Conservation (phyloP, 2,329 filamentous ascomycete genomes). For the Fusarium buharicum region DNA sequence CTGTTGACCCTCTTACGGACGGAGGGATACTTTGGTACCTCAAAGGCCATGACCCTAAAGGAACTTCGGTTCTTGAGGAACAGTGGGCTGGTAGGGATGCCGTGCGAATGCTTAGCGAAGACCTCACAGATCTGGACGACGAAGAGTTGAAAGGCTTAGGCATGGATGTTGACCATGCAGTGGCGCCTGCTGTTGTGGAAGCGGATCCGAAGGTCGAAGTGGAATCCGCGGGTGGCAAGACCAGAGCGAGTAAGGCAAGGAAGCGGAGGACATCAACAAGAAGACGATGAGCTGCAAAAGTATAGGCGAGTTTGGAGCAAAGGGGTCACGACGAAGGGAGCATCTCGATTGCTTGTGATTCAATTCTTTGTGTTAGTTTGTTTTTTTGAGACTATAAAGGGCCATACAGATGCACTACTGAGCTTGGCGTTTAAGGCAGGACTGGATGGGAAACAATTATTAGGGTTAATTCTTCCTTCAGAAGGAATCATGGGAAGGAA, state of each 20-base stretch:
- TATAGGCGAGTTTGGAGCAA: constrained; percentile 2
- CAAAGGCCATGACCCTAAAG: constrained; percentile 78
- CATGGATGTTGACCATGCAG: constrained; percentile 61
- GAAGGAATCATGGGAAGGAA: constrained; percentile 31
- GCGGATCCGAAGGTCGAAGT: constrained; percentile 39
- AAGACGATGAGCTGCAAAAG: constrained; percentile 44
- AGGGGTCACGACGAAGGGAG: constrained; percentile 24
- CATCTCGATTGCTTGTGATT: constrained; percentile 19
- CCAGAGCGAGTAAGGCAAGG: constrained; percentile 46
- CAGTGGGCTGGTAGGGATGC: constrained; percentile 73
- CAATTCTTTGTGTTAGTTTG: constrained; percentile 14
- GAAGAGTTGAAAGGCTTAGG: constrained; percentile 81
- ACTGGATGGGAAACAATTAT: constrained; percentile 16
- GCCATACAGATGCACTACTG: constrained; percentile 35
- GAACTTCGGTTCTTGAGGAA: constrained; percentile 82
- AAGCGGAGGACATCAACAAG: constrained; percentile 52
- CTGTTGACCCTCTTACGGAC: constrained; percentile 66
- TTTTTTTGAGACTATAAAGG: constrained; percentile 37
- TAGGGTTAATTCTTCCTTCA: constrained; percentile 18
- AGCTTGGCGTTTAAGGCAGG: constrained; percentile 45
- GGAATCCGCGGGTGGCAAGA: constrained; percentile 39
- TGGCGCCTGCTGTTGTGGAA: constrained; percentile 45
- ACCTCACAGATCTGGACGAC: constrained; percentile 91
- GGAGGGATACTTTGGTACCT: constrained; percentile 93
- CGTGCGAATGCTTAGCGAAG: constrained; percentile 77